A percentile compares a stretch with the other conserved stretches of the same genome.
Conservation (phyloP, 78 protist genomes). For the Paratrimastix pyriformis region DNA sequence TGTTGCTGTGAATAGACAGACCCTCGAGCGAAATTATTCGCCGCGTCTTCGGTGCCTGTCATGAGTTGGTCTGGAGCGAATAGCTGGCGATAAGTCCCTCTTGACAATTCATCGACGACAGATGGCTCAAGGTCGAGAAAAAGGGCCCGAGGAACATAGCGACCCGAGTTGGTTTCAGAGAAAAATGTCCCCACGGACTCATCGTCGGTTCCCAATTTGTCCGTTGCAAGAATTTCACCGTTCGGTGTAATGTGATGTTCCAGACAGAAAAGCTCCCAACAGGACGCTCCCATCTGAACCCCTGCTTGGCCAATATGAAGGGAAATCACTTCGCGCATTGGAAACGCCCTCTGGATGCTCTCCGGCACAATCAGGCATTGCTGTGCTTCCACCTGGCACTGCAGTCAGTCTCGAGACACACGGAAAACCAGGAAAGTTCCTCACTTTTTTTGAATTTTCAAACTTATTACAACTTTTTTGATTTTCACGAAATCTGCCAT, state of each 20-base stretch:
- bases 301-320: conserved; percentile 92
- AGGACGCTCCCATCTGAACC: conserved; percentile 83
- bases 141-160: conserved; percentile 86
- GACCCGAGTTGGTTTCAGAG: conserved; percentile 71
- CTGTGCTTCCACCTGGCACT: too few species aligned
- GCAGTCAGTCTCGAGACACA: too few species aligned
- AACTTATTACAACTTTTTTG: background rate
- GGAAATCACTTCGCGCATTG: conserved; percentile 78
- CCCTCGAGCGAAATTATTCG: conserved; percentile 97
- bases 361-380: background rate
- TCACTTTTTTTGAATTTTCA: background rate
- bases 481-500: too few species aligned
- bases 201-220: conserved; percentile 69
- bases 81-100: conserved; percentile 85
- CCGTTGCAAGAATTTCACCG: conserved; percentile 80
- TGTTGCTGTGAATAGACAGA: too few species aligned
- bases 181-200: conserved; percentile 88
- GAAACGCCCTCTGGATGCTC: too few species aligned
- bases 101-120: conserved; percentile 84
- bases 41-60: conserved; percentile 92
- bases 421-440: too few species aligned
- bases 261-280: conserved; percentile 93
- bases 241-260: conserved; percentile 93
- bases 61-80: conserved; percentile 96
- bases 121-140: conserved; percentile 92